Percentiles rank a stretch among this genome's conserved stretches.
Evolutionary conservation across 352 stramenopile genomes (phyloP).

Genomic region (Pythium biforme): DNA sequence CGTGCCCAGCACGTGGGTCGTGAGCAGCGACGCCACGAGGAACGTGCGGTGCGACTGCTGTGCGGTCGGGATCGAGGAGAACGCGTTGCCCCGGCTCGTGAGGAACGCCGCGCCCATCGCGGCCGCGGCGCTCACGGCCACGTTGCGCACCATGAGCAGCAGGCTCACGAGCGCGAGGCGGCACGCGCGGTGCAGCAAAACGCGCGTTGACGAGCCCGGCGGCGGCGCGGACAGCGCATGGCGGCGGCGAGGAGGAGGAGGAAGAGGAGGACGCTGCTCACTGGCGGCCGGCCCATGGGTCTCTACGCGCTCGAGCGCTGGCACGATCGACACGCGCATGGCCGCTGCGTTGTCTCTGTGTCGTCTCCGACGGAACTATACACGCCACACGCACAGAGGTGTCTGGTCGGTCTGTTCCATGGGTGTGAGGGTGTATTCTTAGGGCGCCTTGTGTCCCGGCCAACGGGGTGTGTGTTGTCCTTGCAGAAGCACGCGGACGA

Average conservation of each 20-base stretch:
- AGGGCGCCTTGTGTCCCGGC: too few species aligned
- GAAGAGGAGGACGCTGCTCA: background rate
- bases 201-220: background rate
- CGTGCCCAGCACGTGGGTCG: background rate
- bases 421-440: too few species aligned
- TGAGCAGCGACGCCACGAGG: conserved; percentile 2
- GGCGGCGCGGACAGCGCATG: background rate
- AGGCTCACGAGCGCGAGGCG: background rate
- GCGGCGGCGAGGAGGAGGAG: background rate
- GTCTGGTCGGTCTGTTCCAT: too few species aligned
- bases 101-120: conserved; percentile 4
- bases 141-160: conserved; percentile 4
- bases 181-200: background rate
- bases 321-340: background rate
- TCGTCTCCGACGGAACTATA: too few species aligned
- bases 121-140: background rate
- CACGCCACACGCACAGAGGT: too few species aligned
- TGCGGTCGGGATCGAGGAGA: background rate
- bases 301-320: too few species aligned
- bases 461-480: too few species aligned
- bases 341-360: too few species aligned
- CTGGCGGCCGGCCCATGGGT: too few species aligned
- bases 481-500: too few species aligned
- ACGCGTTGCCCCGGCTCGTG: conserved; percentile 9
- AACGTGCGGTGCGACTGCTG: conserved; percentile 1